Base-by-base conservation (phyloP, 2,329 filamentous ascomycete species). In the Fusarium brachygibbosum region DNA sequence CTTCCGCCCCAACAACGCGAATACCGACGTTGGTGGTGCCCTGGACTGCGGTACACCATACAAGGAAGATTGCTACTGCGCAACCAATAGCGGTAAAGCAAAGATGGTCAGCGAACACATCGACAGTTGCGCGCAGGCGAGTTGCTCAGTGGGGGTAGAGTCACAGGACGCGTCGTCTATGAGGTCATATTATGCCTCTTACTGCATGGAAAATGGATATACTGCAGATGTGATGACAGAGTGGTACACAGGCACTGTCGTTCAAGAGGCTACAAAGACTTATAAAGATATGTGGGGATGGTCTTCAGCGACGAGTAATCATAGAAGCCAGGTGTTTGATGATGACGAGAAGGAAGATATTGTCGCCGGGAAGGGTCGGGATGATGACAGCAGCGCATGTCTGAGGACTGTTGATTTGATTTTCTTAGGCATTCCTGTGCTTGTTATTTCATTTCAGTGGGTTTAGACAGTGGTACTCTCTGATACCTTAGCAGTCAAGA, bases 111-210 rank as follows among this genome's bases (percentile, higher is more conserved):
- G 34, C 23, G 14, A 46, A 12, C 59, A 63, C 0, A 54, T 63
- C 8, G 56, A 63, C 11, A 48, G 29, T 4, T 63, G 59, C 3
- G 59, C 59, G 0, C 1, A 63, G 2, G 56, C 46, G 0, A 63
- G 59, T 12, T 63, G 59, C 34, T 63, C 59, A 5, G 23, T 11
- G 2, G 57, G 41, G 0, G 5, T 37, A 13, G 46, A 40, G 5
- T 19, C 57, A 3, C 25, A 48, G 25, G 57, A 63, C 19, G 57
- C 59, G 1, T 35, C 45, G 1, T 35, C 57, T 0, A 62, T 63
- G 59, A 46, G 34, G 9, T 14, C 8, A 1, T 62, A 63, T 4
- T 62, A 63, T 4, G 59, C 57, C 3, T 61, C 58, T 2, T 60
- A 60, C 3, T 61, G 58, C 4, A 52, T 61, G 42, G 37, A 2